Base-by-base conservation (phyloP, 257 asterid genomes). In the Leptodermis oblonga region DNA sequence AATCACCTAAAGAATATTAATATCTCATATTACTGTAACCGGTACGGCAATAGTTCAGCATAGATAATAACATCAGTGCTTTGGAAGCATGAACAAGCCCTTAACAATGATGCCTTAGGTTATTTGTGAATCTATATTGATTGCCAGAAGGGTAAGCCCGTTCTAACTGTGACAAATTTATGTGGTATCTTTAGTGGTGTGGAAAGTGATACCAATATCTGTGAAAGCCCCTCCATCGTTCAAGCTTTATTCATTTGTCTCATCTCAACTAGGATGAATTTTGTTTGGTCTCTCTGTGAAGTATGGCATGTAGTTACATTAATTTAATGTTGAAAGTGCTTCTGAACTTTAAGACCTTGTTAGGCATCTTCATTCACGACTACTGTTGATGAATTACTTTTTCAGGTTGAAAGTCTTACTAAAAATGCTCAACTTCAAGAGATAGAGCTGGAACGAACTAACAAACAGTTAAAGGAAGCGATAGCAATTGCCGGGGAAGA, bases 401-500 rank as follows among this genome's bases (percentile, higher is more conserved):
- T 67, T 61, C 81, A 92, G 97, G 98, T 90, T 75, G 91, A 85
- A 74, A 84, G 71, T 77, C 97, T 92, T 64, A 76, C 81, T 56
- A 85, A 77, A 72, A 90, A 84, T 84, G 90, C 97, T 76, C 95
- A 86, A 71, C 84, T 80, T 80, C 98, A 90, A 72, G 96, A 92
- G 71, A 37, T 80, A 53, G 92, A 90, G 82, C 87, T 92, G 63
- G 96, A 90, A 85, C 87, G 83, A 78, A 82, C 88, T 69, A 82
- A 89, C 48, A 86, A 82, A 68, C 96, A 90, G 81, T 84, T 92
- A 77, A 88, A 88, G 83, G 98, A 92, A 72, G 92, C 97, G 66
- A 84, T 85, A 63, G 72, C 87, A 65, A 80, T 88, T 80, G 98
- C 95, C 14, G 97, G 95, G 78, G 98, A 92, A 73, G 98, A 92